Evolutionary conservation across 2,329 filamentous ascomycete species (phyloP).

Genomic region (Colletotrichum sp.): DNA sequence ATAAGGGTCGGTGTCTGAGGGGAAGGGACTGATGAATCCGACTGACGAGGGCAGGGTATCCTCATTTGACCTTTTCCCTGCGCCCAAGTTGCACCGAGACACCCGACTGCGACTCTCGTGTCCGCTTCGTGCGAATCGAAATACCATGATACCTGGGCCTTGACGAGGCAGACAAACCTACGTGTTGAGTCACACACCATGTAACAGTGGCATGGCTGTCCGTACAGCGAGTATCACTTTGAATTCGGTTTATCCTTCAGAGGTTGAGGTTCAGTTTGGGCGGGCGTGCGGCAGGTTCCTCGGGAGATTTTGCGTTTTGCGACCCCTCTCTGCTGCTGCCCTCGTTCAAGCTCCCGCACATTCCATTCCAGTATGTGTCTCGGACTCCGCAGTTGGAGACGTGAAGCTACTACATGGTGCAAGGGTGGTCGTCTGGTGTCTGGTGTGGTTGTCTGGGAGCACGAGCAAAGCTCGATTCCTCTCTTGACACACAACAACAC

Average conservation of each 20-base stretch:
- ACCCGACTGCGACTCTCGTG: slow-evolving; percentile 9
- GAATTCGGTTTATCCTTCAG: neutral
- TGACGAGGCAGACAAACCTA: neutral
- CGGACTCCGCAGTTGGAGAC: slow-evolving; percentile 18
- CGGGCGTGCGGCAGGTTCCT: neutral
- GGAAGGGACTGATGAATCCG: neutral
- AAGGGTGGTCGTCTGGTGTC: neutral
- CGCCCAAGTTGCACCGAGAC: slow-evolving; percentile 12
- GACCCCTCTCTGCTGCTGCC: neutral
- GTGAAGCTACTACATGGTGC: neutral
- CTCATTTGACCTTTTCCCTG: neutral
- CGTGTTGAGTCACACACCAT: neutral
- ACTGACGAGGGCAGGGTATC: neutral
- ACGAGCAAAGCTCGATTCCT: neutral
- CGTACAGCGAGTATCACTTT: neutral
- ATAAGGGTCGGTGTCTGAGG: neutral
- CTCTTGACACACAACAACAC: neutral
- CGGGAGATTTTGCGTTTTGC: slow-evolving; percentile 3
- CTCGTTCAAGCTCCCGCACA: neutral
- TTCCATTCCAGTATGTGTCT: slow-evolving; percentile 5
- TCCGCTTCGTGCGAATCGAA: neutral
- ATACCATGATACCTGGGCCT: neutral
- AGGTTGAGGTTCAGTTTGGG: neutral
- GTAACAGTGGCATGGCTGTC: neutral
- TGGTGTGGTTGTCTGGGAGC: neutral